These are phyloP conservation scores for Russula abietina DNA, from an alignment of 768 basidiomycete genomes.

Conservation along the genomic window DNA sequence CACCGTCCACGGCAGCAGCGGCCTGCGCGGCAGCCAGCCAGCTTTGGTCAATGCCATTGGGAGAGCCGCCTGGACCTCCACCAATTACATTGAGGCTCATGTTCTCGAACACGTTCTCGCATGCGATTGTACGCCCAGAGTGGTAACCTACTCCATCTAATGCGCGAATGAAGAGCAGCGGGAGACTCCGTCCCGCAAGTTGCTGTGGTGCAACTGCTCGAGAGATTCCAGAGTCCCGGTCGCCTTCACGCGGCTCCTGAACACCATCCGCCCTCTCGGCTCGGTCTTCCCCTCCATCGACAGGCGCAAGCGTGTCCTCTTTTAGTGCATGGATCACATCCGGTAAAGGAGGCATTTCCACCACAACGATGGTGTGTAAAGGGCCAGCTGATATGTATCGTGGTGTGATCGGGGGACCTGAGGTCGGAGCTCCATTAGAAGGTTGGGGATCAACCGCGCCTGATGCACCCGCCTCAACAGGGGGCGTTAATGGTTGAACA, in stretches of 20 bases:
- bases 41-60: constrained; percentile 46
- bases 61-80: constrained; percentile 39
- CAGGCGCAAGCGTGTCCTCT: constrained; percentile 53
- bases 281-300: constrained; percentile 33
- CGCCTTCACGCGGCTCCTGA: constrained; percentile 14
- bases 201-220: constrained; percentile 35
- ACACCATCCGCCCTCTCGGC: constrained; percentile 25
- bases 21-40: constrained; percentile 75
- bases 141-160: constrained; percentile 86
- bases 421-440: constrained; percentile 13
- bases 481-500: constrained; percentile 39
- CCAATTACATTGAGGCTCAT: constrained; percentile 55
- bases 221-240: constrained; percentile 18
- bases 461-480: constrained; percentile 28
- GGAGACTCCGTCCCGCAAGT: constrained; percentile 66
- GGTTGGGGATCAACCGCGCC: constrained; percentile 15
- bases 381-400: constrained; percentile 50
- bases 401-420: constrained; percentile 30
- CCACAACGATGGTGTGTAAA: constrained; percentile 74
- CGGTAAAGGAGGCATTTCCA: constrained; percentile 72
- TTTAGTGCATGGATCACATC: constrained; percentile 77
- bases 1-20: constrained; percentile 58
- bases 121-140: constrained; percentile 76
- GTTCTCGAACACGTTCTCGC: constrained; percentile 71
- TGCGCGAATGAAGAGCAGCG: constrained; percentile 73